Percentiles rank a stretch among this genome's conserved stretches.
phyloP scores from a whole-genome alignment of 164 flowering plant genomes.

The Liriodendron chinense region DNA sequence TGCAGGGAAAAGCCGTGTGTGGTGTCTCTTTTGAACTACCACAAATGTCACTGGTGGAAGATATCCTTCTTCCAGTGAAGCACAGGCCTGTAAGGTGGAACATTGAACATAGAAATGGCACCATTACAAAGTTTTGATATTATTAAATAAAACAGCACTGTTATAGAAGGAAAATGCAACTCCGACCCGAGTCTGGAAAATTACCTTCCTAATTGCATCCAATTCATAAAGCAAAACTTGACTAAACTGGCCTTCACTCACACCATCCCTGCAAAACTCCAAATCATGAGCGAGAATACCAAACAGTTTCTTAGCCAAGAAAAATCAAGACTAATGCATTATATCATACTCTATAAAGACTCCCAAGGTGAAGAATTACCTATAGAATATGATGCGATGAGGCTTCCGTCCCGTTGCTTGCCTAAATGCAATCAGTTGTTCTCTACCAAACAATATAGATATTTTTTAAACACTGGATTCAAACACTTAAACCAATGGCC shows the following conservation, averaged over 20 bases:
- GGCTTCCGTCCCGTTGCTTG: slow-evolving; percentile 54
- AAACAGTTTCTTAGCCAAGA: not conserved
- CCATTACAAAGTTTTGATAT: not conserved
- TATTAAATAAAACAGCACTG: not conserved
- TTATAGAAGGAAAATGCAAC: not conserved
- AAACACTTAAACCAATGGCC: not conserved
- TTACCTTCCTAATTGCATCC: slow-evolving; percentile 31
- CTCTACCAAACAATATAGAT: slow-evolving; percentile 38
- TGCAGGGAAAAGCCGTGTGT: slow-evolving; percentile 70
- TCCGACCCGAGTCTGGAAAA: not conserved
- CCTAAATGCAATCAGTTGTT: slow-evolving; percentile 50
- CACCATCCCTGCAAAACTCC: slow-evolving; percentile 71
- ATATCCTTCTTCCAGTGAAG: slow-evolving; percentile 58
- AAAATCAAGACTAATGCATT: not conserved
- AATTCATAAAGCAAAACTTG: slow-evolving; percentile 30
- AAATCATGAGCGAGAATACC: not conserved
- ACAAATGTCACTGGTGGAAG: slow-evolving; percentile 76
- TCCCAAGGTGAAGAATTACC: slow-evolving; percentile 31
- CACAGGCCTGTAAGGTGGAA: slow-evolving; percentile 61
- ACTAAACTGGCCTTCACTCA: slow-evolving; percentile 77
- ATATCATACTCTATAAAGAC: too few species aligned
- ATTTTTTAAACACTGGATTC: not conserved
- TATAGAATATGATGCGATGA: slow-evolving; percentile 69
- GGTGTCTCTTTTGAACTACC: slow-evolving; percentile 88
- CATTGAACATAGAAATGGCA: not conserved